Evolutionary conservation across 305 asterid genomes (phyloP).

Genomic region (Coffea humblotiana): DNA sequence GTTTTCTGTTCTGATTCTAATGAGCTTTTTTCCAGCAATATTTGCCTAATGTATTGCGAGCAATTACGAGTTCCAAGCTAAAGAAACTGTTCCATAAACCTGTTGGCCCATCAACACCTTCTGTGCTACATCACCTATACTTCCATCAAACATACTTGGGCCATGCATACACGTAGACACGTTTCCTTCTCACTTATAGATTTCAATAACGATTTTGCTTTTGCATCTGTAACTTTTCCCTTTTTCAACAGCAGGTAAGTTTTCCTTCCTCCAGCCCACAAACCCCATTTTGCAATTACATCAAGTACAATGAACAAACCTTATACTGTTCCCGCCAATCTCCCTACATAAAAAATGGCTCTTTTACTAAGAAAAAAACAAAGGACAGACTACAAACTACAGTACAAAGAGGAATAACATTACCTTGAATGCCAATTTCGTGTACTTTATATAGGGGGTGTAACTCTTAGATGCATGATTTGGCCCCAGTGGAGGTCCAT

Average conservation of each 20-base stretch:
- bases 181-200: too few relatives aligned
- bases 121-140: too few relatives aligned
- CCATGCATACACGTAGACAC: too few relatives aligned
- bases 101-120: too few relatives aligned
- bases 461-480: constrained; percentile 55
- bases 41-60: too few relatives aligned
- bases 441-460: constrained; percentile 77
- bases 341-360: not conserved
- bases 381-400: not conserved
- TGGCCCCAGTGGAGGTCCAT: constrained; percentile 35
- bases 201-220: not conserved
- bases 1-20: too few relatives aligned
- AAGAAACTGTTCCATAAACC: too few relatives aligned
- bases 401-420: constrained; percentile 9
- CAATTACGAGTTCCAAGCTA: too few relatives aligned
- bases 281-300: not conserved
- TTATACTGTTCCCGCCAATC: not conserved
- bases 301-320: not conserved
- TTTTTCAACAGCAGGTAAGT: not conserved
- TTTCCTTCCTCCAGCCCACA: too few relatives aligned
- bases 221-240: not conserved
- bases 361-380: not conserved
- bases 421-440: constrained; percentile 86
- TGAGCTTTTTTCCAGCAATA: too few relatives aligned
- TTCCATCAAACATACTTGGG: too few relatives aligned